Base-by-base conservation (phyloP, 768 basidiomycete genomes). In the Pleurotus giganteus region DNA sequence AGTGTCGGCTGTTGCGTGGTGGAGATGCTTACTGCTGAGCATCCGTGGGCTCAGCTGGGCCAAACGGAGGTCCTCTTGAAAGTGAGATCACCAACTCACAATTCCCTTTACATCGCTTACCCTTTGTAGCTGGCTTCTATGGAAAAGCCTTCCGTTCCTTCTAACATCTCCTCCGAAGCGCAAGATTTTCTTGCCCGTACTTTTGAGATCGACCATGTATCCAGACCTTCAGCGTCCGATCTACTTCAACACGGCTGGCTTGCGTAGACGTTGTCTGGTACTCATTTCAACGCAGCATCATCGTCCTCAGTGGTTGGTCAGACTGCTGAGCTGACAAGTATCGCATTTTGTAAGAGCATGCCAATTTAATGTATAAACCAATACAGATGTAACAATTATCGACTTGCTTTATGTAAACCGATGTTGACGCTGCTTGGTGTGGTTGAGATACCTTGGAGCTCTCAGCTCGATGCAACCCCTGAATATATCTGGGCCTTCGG, bases 11-110 rank as follows among this genome's bases (percentile, higher is more conserved):
- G 94, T 69, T 72, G 97, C 44, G 87, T 97, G 24, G 92, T 98
- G 12, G 94, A 98, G 70, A 98, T 98, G 94, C 75, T 97, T 52
- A 98, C 95, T 0, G 94, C 94, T 1, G 89, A 94, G 65, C 94
- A 95, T 67, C 94, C 94, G 1, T 98, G 91, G 85, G 91, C 96
- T 0, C 90, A 95, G 59, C 78, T 98, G 37, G 94, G 89, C 4
- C 97, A 98, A 72, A 98, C 98, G 95, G 96, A 98, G 71, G 97
- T 96, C 37, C 97, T 99, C 59, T 99, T 97, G 79, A 92, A 94
- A 79, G 95, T 92, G 17, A 9, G 31, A 31, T 39, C 12, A 12
- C 21, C n/a, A 13, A 2, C 29, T 4, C 47, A 39, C n/a, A 13
- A 27, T 31, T 39, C 2, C 37, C 55, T 29, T 12, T 47, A 52